Evolutionary conservation across 768 basidiomycete species (phyloP).

Genomic region (Auricularia cornea): DNA sequence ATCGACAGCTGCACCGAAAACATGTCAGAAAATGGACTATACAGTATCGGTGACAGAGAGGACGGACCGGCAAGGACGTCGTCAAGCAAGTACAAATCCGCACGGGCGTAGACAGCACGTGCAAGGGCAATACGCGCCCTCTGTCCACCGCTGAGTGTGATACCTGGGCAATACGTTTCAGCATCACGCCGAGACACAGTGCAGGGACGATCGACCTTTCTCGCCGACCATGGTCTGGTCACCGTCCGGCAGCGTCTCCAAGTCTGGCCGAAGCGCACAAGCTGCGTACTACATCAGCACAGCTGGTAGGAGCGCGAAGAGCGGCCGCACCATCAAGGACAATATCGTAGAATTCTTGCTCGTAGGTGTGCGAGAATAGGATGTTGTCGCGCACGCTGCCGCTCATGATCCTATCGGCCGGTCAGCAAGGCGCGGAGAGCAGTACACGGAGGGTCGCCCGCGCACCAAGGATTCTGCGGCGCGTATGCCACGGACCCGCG

Average conservation of each 20-base stretch:
- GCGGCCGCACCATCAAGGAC: conserved; percentile 60
- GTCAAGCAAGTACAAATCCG: conserved; percentile 86
- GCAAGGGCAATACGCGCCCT: conserved; percentile 78
- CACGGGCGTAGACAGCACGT: conserved; percentile 82
- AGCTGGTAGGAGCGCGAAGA: neutral
- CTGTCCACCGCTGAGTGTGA: conserved; percentile 61
- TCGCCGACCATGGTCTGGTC: conserved; percentile 83
- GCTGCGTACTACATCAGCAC: conserved; percentile 30
- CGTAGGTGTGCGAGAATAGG: conserved; percentile 81
- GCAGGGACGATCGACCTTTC: no score
- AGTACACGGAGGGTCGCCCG: neutral
- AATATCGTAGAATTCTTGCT: conserved; percentile 72
- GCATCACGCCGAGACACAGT: no score
- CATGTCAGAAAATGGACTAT: no score
- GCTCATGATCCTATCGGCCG: conserved; percentile 59
- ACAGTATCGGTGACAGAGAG: no score
- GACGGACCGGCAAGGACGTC: conserved; percentile 52
- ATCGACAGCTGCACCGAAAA: conserved; percentile 57
- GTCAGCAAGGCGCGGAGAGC: neutral
- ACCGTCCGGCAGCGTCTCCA: conserved; percentile 70
- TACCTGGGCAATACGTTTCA: conserved; percentile 37
- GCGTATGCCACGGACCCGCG: conserved; percentile 74
- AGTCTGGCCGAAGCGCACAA: conserved; percentile 77
- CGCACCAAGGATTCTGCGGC: conserved; percentile 78
- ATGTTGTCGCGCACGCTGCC: conserved; percentile 87